A percentile compares a stretch with the other conserved stretches of the same genome.
phyloP scores from a whole-genome alignment of 2,329 filamentous ascomycete species.

The Pezicula rhizophila region DNA sequence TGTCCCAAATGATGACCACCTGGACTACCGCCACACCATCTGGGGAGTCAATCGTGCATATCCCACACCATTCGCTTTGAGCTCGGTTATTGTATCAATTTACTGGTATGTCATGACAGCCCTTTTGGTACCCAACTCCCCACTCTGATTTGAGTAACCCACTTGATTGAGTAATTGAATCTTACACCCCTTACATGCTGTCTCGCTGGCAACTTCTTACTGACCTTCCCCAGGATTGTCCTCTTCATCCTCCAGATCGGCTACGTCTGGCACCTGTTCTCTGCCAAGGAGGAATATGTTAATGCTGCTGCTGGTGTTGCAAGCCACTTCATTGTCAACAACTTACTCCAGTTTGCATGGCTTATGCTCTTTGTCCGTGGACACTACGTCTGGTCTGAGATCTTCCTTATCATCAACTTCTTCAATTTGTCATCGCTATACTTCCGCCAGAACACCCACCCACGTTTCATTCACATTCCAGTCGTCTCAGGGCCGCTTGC shows the following conservation, averaged over 20 bases:
- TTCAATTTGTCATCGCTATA: constrained; percentile 74
- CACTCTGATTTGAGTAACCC: not conserved
- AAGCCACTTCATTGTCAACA: constrained; percentile 79
- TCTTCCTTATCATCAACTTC: constrained; percentile 75
- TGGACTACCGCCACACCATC: constrained; percentile 53
- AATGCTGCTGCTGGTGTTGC: constrained; percentile 71
- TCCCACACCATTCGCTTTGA: constrained; percentile 70
- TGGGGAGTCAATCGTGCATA: constrained; percentile 67
- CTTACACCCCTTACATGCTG: no score
- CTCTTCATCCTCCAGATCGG: constrained; percentile 70
- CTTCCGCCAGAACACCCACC: constrained; percentile 69
- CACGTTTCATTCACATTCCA: constrained; percentile 69
- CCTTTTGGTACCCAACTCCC: not conserved
- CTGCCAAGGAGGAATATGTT: constrained; percentile 53
- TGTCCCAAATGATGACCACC: constrained; percentile 52
- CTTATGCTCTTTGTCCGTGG: constrained; percentile 76
- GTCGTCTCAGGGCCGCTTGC: constrained; percentile 72
- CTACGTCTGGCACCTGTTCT: constrained; percentile 75
- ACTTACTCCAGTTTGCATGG: constrained; percentile 75
- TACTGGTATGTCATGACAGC: constrained; percentile 58
- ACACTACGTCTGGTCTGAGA: constrained; percentile 69
- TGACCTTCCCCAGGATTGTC: constrained; percentile 46
- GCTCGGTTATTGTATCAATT: constrained; percentile 55
- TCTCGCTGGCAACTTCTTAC: not conserved
- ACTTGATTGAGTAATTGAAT: no score